phyloP scores from a whole-genome alignment of 2,329 filamentous ascomycete genomes.

The Cladosporium sp. region DNA sequence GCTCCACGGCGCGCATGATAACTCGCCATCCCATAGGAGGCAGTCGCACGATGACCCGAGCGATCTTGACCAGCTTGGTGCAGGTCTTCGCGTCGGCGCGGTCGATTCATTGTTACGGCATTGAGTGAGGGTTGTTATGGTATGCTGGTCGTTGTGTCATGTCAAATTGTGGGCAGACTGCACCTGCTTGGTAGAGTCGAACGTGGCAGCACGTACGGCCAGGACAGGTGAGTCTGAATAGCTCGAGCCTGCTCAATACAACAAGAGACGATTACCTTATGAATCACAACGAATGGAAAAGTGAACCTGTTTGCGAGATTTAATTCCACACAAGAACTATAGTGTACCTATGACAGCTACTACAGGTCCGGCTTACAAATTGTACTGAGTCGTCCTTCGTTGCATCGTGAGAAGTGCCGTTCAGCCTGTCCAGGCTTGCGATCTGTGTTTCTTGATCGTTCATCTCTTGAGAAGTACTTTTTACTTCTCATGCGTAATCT shows the following conservation, averaged over 20 bases:
- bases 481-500: conserved; percentile 12
- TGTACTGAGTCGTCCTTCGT: conserved; percentile 7
- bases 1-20: background rate
- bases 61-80: background rate
- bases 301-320: background rate
- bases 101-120: background rate
- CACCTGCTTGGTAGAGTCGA: background rate
- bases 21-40: background rate
- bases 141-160: background rate
- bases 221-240: too few relatives aligned
- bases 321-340: background rate
- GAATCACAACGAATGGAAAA: background rate
- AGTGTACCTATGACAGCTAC: background rate
- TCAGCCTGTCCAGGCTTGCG: background rate
- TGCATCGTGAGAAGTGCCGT: conserved; percentile 8
- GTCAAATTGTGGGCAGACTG: background rate
- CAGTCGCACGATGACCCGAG: background rate
- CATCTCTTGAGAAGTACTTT: background rate
- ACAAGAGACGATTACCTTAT: background rate
- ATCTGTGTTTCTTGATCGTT: background rate
- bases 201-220: background rate
- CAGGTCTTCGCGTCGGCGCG: background rate
- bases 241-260: background rate
- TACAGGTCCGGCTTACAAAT: background rate
- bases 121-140: background rate